phyloP scores from a whole-genome alignment of 768 basidiomycete genomes.

The Auricularia sp. region DNA sequence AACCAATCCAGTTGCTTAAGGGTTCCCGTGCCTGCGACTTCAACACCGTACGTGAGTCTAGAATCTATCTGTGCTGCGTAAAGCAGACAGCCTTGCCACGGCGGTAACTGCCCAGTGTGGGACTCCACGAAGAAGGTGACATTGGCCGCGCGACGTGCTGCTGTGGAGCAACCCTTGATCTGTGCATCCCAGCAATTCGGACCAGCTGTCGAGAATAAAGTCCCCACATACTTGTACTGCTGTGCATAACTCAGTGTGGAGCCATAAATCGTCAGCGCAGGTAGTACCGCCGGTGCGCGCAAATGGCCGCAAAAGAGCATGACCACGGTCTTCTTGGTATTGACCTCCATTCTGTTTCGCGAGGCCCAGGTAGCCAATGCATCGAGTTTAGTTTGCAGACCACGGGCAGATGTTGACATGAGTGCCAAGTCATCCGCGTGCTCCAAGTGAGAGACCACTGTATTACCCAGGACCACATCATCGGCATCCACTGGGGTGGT shows the following conservation, averaged over 20 bases:
- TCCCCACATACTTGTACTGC: conserved; percentile 8
- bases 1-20: not conserved
- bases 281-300: not conserved
- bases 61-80: conserved; percentile 17
- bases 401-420: conserved; percentile 8
- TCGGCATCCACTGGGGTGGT: conserved; percentile 2
- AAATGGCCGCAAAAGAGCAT: conserved; percentile 14
- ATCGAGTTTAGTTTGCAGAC: conserved; percentile 12
- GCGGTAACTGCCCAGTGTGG: not conserved
- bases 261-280: not conserved
- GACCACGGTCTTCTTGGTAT: conserved; percentile 10
- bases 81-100: conserved; percentile 12
- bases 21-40: conserved; percentile 13
- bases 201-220: not conserved
- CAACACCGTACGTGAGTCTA: conserved; percentile 16
- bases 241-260: not conserved
- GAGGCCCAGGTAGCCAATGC: conserved; percentile 12
- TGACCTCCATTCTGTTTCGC: conserved; percentile 12
- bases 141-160: not conserved
- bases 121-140: not conserved
- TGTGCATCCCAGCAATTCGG: conserved; percentile 2
- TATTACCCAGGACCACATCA: conserved; percentile 10
- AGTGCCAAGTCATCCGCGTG: conserved; percentile 19
- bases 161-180: not conserved
- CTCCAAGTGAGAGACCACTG: conserved; percentile 13